A percentile compares a stretch with the other conserved stretches of the same genome.
phyloP scores from a whole-genome alignment of 1,139 yeast species.

The Candida tetrigidarum region DNA sequence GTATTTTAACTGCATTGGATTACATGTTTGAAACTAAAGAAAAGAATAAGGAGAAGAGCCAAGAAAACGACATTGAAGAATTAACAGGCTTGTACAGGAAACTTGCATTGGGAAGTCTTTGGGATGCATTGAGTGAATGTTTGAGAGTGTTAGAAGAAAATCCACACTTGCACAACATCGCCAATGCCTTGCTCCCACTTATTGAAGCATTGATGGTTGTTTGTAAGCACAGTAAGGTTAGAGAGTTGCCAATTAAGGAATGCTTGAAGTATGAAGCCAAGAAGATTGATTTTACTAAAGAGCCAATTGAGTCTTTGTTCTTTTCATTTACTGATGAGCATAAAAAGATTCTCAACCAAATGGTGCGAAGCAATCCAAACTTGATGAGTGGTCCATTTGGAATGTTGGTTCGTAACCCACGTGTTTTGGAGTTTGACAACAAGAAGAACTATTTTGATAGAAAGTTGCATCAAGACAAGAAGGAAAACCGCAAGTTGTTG shows the following conservation, averaged over 20 bases:
- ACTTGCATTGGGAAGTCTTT: slow-evolving; percentile 74
- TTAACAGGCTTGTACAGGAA: slow-evolving; percentile 66
- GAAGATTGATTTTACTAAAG: slow-evolving; percentile 68
- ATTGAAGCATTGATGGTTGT: slow-evolving; percentile 96
- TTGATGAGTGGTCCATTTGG: slow-evolving; percentile 97
- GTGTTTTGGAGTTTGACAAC: slow-evolving; percentile 92
- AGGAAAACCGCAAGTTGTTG: slow-evolving; percentile 53
- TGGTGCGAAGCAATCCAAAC: slow-evolving; percentile 91
- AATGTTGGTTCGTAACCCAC: slow-evolving; percentile 85
- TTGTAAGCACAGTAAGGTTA: slow-evolving; percentile 82
- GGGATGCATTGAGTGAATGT: slow-evolving; percentile 88
- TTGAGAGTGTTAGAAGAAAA: slow-evolving; percentile 61
- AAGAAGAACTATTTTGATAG: slow-evolving; percentile 86
- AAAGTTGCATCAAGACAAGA: slow-evolving; percentile 55
- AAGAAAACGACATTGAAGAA: slow-evolving; percentile 39
- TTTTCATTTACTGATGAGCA: slow-evolving; percentile 91
- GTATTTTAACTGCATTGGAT: slow-evolving; percentile 88
- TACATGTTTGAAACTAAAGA: slow-evolving; percentile 64
- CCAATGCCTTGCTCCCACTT: slow-evolving; percentile 82
- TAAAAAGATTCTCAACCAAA: slow-evolving; percentile 84
- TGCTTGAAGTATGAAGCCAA: slow-evolving; percentile 57
- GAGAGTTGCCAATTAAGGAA: slow-evolving; percentile 64
- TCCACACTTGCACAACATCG: slow-evolving; percentile 58
- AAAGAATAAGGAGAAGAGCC: slow-evolving; percentile 20
- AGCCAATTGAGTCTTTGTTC: slow-evolving; percentile 80